Evolutionary conservation across 75 land plant species (phyloP), one percentile per base, ranked within the genome.

Genomic region (Selaginella moellendorffii): DNA sequence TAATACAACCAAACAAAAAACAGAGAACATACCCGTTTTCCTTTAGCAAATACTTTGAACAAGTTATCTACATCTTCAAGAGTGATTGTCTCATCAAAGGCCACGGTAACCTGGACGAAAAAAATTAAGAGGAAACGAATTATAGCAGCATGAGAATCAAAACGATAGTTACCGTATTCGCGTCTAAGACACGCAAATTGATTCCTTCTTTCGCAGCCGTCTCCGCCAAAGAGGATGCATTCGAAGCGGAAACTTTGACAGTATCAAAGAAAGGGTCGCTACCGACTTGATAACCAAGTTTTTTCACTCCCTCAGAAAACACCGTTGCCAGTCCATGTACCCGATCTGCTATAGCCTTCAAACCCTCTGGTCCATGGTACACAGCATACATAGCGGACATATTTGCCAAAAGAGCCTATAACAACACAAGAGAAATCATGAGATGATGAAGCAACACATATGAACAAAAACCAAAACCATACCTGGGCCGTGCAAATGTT

Each of bases 381-480:
- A 95, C 87, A 25, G 99, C 96, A 78, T 80, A 90, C 99, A 95
- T 95, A 27, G 85, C 90, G 29, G 96, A 83, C 98, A 93, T 93
- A 68, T 93, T 93, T 52, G 99, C 99, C 56, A 95, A 77, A 72
- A 95, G 69, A 30, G 99, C 99, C 99, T 95, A n/a, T n/a, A n/a
- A n/a, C n/a, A n/a, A n/a, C n/a, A n/a, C n/a, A n/a, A n/a, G n/a
- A n/a, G n/a, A n/a, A 72, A 0, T 70, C 1, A 63, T 62, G 60
- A 30, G 65, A 19, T 62, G n/a, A 0, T 31, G 2, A 30, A 18
- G 9, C n/a, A 5, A 17, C 20, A 26, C 63, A 65, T 12, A 42
- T 24, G 23, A 17, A 27, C 10, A 61, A 66, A 25, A 61, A 26
- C 46, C 27, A 20, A 18, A 9, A 42, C 12, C 24, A 56, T 2